Evolutionary conservation across 116 monocot species (phyloP).

Genomic region (Phalaenopsis hybrid): DNA sequence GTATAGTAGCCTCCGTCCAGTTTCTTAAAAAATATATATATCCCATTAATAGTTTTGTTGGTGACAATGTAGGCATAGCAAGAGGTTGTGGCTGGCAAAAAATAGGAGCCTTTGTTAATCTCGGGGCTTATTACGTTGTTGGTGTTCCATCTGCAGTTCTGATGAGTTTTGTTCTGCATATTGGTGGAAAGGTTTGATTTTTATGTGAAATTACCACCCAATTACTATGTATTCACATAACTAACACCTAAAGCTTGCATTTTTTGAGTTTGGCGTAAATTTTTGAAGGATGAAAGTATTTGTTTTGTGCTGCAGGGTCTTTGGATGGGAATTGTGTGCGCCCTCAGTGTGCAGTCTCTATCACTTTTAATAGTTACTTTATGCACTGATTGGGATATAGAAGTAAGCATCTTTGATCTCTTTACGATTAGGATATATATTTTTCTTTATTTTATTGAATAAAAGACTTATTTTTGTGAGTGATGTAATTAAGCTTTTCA

Average conservation of each 20-base stretch:
- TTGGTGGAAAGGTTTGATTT: constrained; percentile 41
- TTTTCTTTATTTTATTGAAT: not conserved
- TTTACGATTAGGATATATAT: not conserved
- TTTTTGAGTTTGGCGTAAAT: not conserved
- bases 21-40: too few species aligned
- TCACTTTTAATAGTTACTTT: constrained; percentile 24
- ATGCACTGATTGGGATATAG: constrained; percentile 44
- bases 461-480: too few species aligned
- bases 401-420: constrained; percentile 22
- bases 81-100: constrained; percentile 54
- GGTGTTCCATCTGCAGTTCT: constrained; percentile 41
- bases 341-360: constrained; percentile 31
- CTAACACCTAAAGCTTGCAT: too few species aligned
- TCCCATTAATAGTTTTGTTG: not conserved
- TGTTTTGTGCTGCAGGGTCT: constrained; percentile 28
- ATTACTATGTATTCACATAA: too few species aligned
- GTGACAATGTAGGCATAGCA: constrained; percentile 22
- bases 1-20: too few species aligned
- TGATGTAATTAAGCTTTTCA: too few species aligned
- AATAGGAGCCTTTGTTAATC: constrained; percentile 40
- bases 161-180: constrained; percentile 31
- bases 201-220: not conserved
- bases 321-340: constrained; percentile 61
- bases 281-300: not conserved
- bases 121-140: constrained; percentile 47